Conservation (phyloP, 495 filamentous ascomycete species). For the Penicillium riverlandense region DNA sequence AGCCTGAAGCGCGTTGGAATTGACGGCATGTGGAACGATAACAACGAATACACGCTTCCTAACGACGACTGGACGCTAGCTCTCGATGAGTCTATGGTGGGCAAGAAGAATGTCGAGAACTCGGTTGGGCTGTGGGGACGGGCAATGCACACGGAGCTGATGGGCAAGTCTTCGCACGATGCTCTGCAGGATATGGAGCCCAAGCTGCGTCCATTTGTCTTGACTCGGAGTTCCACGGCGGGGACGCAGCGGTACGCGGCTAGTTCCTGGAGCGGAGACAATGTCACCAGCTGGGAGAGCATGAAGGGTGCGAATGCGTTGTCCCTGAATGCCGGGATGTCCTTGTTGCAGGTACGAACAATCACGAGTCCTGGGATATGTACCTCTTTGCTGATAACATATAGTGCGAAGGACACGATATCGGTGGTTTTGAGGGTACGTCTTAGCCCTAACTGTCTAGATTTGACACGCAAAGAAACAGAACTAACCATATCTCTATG, state of each 20-base stretch:
- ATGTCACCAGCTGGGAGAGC: constrained; percentile 58
- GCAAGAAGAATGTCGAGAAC: constrained; percentile 20
- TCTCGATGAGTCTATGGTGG: constrained; percentile 34
- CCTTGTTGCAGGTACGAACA: constrained; percentile 35
- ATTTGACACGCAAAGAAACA: neutral
- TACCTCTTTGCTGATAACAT: neutral
- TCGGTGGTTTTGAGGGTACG: constrained; percentile 58
- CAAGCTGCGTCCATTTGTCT: constrained; percentile 51
- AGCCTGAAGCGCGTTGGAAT: constrained; percentile 53
- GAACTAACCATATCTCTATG: neutral
- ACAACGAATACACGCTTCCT: constrained; percentile 65
- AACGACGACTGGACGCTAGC: constrained; percentile 56
- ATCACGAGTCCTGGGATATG: too few relatives aligned
- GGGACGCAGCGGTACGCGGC: constrained; percentile 60
- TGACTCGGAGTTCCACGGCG: constrained; percentile 61
- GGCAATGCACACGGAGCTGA: constrained; percentile 56
- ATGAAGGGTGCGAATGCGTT: constrained; percentile 63
- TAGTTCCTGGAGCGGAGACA: constrained; percentile 62
- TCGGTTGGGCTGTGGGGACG: constrained; percentile 58
- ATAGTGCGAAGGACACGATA: constrained; percentile 61
- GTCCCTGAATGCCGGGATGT: constrained; percentile 59
- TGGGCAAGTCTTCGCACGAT: constrained; percentile 59
- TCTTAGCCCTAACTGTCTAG: neutral
- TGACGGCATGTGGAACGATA: constrained; percentile 71
- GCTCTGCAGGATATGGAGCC: constrained; percentile 49